Conservation (phyloP, 768 basidiomycete genomes). For the Tricholoma sp. region DNA sequence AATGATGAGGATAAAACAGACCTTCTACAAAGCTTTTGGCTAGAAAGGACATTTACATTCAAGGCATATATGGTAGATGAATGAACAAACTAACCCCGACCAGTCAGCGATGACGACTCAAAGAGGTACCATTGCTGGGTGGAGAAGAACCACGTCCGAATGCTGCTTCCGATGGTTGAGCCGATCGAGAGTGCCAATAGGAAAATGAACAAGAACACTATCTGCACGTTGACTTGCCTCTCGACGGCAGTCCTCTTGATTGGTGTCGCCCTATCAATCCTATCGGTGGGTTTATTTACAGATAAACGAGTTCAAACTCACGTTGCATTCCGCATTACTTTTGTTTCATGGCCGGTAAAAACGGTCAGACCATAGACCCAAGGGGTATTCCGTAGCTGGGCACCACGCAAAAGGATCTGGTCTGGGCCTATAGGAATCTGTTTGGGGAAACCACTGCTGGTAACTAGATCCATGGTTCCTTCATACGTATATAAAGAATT, state of each 20-base stretch:
- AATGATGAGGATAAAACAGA: slow-evolving; percentile 20
- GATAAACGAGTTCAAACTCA: slow-evolving; percentile 35
- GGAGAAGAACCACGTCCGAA: slow-evolving; percentile 88
- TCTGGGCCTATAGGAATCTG: slow-evolving; percentile 92
- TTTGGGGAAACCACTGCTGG: slow-evolving; percentile 54
- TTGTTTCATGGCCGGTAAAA: slow-evolving; percentile 97
- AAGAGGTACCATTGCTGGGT: slow-evolving; percentile 87
- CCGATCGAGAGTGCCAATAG: slow-evolving; percentile 85
- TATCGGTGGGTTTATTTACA: background rate
- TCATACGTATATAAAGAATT: slow-evolving; percentile 97
- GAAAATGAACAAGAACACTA: slow-evolving; percentile 89
- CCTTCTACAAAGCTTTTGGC: slow-evolving; percentile 83
- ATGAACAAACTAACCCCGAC: slow-evolving; percentile 47
- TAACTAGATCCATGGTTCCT: slow-evolving; percentile 64
- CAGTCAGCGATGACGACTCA: slow-evolving; percentile 52
- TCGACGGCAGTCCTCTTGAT: slow-evolving; percentile 97
- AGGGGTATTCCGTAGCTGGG: slow-evolving; percentile 91
- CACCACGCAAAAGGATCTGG: slow-evolving; percentile 89
- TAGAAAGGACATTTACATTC: slow-evolving; percentile 19
- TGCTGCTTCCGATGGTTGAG: slow-evolving; percentile 88
- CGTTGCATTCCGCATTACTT: slow-evolving; percentile 98
- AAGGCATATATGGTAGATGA: slow-evolving; percentile 1
- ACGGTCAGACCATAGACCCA: slow-evolving; percentile 95
- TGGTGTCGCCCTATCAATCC: slow-evolving; percentile 69
- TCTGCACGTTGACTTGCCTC: slow-evolving; percentile 92